A percentile compares a stretch with the other conserved stretches of the same genome.
phyloP scores from a whole-genome alignment of 1,284 basidiomycete species.

The Sparassis latifolia region DNA sequence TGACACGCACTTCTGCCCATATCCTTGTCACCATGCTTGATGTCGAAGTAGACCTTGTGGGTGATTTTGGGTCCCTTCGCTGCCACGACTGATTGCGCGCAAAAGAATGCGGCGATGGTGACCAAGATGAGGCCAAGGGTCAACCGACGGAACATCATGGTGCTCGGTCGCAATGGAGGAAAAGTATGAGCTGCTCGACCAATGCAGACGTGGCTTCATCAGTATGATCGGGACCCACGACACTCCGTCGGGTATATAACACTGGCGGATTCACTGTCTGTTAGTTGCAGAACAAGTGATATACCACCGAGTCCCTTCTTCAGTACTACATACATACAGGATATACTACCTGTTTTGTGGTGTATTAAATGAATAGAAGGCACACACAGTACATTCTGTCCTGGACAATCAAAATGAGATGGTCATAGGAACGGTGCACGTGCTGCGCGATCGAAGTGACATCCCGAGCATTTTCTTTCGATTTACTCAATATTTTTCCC shows the following conservation, averaged over 20 bases:
- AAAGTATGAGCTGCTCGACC: not conserved
- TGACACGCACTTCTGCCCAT: constrained; percentile 69
- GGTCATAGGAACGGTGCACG: not conserved
- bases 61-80: constrained; percentile 81
- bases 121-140: constrained; percentile 58
- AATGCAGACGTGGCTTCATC: constrained; percentile 1
- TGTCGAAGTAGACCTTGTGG: constrained; percentile 90
- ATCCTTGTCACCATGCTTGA: constrained; percentile 80
- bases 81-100: constrained; percentile 62
- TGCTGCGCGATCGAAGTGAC: not conserved
- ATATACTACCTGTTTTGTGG: too few relatives aligned
- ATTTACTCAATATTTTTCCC: constrained; percentile 1
- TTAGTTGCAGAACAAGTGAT: not conserved
- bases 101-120: constrained; percentile 65
- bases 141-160: constrained; percentile 49
- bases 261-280: too few relatives aligned
- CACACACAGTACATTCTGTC: too few relatives aligned
- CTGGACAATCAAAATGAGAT: too few relatives aligned
- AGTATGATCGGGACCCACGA: not conserved
- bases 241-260: not conserved
- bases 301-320: too few relatives aligned
- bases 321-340: too few relatives aligned
- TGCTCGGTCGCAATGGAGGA: constrained; percentile 8
- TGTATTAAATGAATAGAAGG: too few relatives aligned
- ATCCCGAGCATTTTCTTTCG: constrained; percentile 2